Conservation (phyloP, 2,329 filamentous ascomycete genomes). For the Aspergillus fischeri region DNA sequence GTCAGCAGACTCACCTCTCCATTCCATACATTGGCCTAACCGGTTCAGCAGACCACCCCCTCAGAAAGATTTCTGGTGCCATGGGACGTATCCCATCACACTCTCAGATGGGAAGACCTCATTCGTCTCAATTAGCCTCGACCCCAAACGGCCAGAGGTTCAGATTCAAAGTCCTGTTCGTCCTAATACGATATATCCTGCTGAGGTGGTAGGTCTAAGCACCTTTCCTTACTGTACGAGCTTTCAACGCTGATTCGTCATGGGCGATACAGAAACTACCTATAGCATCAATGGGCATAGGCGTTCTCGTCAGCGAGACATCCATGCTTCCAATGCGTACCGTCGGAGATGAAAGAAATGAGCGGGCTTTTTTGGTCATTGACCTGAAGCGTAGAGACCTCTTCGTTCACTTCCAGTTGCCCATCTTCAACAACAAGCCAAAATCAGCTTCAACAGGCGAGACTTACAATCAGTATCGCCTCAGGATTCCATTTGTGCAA, state of each 20-base stretch:
- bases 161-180: conserved; percentile 33
- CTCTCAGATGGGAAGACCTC: conserved; percentile 20
- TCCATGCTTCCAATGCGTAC: conserved; percentile 59
- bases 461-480: conserved; percentile 31
- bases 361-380: conserved; percentile 34
- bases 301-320: conserved; percentile 51
- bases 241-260: neutral
- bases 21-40: neutral
- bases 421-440: conserved; percentile 17
- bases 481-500: conserved; percentile 45
- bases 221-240: neutral
- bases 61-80: conserved; percentile 47
- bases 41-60: conserved; percentile 48
- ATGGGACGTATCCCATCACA: conserved; percentile 23
- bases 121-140: conserved; percentile 22
- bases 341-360: conserved; percentile 20
- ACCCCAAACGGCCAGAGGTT: conserved; percentile 16
- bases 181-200: conserved; percentile 29
- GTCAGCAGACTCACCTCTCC: conserved; percentile 13
- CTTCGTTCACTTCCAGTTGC: conserved; percentile 42
- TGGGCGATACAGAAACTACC: conserved; percentile 36
- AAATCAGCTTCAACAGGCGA: neutral
- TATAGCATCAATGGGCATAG: conserved; percentile 56
- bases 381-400: conserved; percentile 45
- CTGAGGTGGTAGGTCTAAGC: conserved; percentile 30